Percentiles rank a stretch among this genome's conserved stretches.
phyloP scores from a whole-genome alignment of 2,329 filamentous ascomycete species.

The Talaromyces verruculosus region DNA sequence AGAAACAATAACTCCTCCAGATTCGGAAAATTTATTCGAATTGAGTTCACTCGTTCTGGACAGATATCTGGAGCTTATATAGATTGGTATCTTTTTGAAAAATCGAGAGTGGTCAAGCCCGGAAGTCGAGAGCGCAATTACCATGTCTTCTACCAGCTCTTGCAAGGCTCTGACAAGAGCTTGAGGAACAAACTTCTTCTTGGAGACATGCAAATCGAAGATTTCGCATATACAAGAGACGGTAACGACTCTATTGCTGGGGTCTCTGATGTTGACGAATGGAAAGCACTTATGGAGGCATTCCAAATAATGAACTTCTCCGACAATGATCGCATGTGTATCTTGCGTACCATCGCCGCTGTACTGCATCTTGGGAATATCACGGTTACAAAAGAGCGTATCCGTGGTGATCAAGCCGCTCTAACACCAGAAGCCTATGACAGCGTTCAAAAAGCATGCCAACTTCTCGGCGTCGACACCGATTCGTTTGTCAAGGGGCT shows the following conservation, averaged over 20 bases:
- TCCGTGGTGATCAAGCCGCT: conserved; percentile 85
- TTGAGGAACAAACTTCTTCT: conserved; percentile 77
- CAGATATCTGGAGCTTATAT: conserved; percentile 95
- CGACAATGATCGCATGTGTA: conserved; percentile 75
- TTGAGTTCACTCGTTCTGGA: conserved; percentile 84
- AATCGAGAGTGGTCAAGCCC: conserved; percentile 91
- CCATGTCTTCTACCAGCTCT: conserved; percentile 93
- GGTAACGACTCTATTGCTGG: conserved; percentile 91
- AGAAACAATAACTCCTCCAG: conserved; percentile 97
- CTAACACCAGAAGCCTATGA: conserved; percentile 72
- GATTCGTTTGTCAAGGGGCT: conserved; percentile 87
- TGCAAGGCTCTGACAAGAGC: conserved; percentile 74
- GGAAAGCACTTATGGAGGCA: conserved; percentile 84
- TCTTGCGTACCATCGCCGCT: conserved; percentile 83
- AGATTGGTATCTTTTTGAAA: conserved; percentile 97
- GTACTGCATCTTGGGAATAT: conserved; percentile 94
- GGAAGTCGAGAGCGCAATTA: conserved; percentile 91
- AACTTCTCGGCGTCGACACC: conserved; percentile 76
- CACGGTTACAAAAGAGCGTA: conserved; percentile 82
- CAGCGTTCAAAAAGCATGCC: conserved; percentile 76
- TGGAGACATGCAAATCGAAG: conserved; percentile 70
- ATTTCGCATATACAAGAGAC: conserved; percentile 88
- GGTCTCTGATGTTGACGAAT: conserved; percentile 87
- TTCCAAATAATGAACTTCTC: conserved; percentile 94
- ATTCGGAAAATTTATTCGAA: conserved; percentile 98